These are phyloP conservation scores for Penicillium chermesinum DNA, from an alignment of 495 filamentous ascomycete genomes.

Conservation along the genomic window DNA sequence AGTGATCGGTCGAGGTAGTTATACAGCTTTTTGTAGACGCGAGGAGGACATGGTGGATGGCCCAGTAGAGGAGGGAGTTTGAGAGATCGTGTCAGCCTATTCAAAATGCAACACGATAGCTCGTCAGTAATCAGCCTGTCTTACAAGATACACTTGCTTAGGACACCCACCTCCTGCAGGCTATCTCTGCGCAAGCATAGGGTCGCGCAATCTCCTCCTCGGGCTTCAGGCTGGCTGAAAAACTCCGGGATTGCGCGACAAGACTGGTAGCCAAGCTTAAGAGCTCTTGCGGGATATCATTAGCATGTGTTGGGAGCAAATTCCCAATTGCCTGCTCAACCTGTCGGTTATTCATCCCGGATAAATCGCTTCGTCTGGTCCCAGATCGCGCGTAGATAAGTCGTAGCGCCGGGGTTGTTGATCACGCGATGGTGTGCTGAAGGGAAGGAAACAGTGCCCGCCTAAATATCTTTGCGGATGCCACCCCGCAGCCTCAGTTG, in stretches of 20 bases:
- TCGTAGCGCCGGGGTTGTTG: not conserved
- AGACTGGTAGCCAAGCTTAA: constrained; percentile 72
- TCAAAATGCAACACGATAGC: too few relatives aligned
- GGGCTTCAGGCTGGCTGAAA: constrained; percentile 70
- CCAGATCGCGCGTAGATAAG: not conserved
- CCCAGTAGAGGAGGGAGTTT: constrained; percentile 78
- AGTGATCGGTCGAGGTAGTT: constrained; percentile 71
- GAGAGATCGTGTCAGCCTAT: constrained; percentile 73
- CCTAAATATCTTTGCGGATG: too few relatives aligned
- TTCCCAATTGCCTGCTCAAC: constrained; percentile 71
- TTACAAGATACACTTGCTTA: not conserved
- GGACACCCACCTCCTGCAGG: constrained; percentile 66
- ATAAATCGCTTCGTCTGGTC: not conserved
- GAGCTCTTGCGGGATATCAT: constrained; percentile 67
- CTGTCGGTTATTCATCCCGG: constrained; percentile 51
- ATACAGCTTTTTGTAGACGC: constrained; percentile 80
- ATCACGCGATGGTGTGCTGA: too few relatives aligned
- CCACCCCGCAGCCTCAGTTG: too few relatives aligned
- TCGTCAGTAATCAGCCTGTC: too few relatives aligned
- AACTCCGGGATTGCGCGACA: constrained; percentile 79
- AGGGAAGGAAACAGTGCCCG: too few relatives aligned
- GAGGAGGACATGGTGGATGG: constrained; percentile 75
- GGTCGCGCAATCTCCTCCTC: constrained; percentile 84
- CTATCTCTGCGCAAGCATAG: constrained; percentile 88
- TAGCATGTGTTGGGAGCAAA: constrained; percentile 72